These are phyloP conservation scores for Pyricularia grisea DNA, from an alignment of 2,329 filamentous ascomycete species.

Conservation along the genomic window DNA sequence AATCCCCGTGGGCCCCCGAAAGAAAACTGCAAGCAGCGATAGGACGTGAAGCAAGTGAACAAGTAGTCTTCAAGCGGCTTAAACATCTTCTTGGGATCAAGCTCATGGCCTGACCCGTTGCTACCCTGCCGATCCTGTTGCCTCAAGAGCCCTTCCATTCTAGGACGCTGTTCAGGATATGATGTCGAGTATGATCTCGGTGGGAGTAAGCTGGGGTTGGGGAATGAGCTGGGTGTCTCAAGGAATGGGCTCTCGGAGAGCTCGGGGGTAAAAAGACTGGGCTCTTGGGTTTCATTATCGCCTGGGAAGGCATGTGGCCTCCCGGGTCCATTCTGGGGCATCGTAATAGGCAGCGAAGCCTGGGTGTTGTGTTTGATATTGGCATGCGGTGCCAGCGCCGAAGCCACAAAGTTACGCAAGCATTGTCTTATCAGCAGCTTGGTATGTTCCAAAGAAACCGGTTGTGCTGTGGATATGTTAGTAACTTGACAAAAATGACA, in stretches of 20 bases:
- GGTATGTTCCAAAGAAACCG: constrained; percentile 52
- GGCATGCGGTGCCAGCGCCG: neutral
- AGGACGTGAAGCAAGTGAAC: constrained; percentile 55
- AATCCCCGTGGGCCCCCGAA: constrained; percentile 33
- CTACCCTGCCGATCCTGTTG: neutral
- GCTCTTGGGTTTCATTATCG: neutral
- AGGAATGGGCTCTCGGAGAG: neutral
- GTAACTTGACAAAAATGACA: neutral
- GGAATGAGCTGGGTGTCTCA: neutral
- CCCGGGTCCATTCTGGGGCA: neutral
- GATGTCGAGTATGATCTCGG: constrained; percentile 35
- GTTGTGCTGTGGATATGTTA: constrained; percentile 5
- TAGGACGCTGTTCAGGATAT: constrained; percentile 26
- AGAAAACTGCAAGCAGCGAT: constrained; percentile 65
- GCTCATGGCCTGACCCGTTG: constrained; percentile 7
- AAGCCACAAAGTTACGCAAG: constrained; percentile 25
- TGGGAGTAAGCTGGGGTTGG: neutral
- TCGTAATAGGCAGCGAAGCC: neutral
- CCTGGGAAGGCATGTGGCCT: neutral
- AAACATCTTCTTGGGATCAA: constrained; percentile 55
- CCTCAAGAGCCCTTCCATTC: constrained; percentile 5
- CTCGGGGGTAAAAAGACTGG: neutral
- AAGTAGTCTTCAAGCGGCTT: constrained; percentile 72
- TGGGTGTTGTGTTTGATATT: neutral
- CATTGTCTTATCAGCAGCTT: constrained; percentile 36